Conservation (phyloP, 2,329 filamentous ascomycete genomes). For the Dactylellina sp. region DNA sequence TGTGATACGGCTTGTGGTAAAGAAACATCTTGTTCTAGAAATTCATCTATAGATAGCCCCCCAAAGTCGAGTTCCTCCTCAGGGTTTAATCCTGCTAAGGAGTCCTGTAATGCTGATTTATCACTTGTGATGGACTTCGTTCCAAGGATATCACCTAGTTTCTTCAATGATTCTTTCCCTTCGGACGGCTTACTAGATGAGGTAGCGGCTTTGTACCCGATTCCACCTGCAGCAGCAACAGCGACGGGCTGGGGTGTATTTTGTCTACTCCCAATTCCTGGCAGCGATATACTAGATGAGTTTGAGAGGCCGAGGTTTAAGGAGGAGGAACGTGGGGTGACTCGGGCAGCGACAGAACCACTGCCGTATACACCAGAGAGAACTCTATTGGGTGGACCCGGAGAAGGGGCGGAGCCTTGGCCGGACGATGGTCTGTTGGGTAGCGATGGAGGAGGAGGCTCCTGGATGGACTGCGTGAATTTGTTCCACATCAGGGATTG, state of each 20-base stretch:
- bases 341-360: slow-evolving; percentile 55
- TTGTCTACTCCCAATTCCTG: slow-evolving; percentile 70
- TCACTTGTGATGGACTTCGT: slow-evolving; percentile 30
- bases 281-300: slow-evolving; percentile 80
- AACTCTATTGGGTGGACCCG: slow-evolving; percentile 41
- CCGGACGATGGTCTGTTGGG: slow-evolving; percentile 39
- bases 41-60: slow-evolving; percentile 79
- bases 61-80: slow-evolving; percentile 81
- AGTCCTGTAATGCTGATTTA: slow-evolving; percentile 15
- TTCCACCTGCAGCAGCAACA: slow-evolving; percentile 7
- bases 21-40: slow-evolving; percentile 65
- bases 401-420: slow-evolving; percentile 17
- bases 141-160: slow-evolving; percentile 39
- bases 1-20: slow-evolving; percentile 17
- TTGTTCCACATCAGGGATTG: slow-evolving; percentile 57
- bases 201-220: slow-evolving; percentile 38
- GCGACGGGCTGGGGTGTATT: slow-evolving; percentile 29
- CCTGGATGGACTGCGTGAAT: slow-evolving; percentile 56
- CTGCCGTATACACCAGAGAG: slow-evolving; percentile 43
- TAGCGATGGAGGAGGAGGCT: slow-evolving; percentile 52
- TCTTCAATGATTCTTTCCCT: slow-evolving; percentile 49
- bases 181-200: slow-evolving; percentile 41
- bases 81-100: slow-evolving; percentile 62
- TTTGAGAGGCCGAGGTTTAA: slow-evolving; percentile 78
- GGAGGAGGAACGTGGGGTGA: slow-evolving; percentile 79